Conservation (phyloP, 306 rosid species). For the Cucurbita ficifolia region DNA sequence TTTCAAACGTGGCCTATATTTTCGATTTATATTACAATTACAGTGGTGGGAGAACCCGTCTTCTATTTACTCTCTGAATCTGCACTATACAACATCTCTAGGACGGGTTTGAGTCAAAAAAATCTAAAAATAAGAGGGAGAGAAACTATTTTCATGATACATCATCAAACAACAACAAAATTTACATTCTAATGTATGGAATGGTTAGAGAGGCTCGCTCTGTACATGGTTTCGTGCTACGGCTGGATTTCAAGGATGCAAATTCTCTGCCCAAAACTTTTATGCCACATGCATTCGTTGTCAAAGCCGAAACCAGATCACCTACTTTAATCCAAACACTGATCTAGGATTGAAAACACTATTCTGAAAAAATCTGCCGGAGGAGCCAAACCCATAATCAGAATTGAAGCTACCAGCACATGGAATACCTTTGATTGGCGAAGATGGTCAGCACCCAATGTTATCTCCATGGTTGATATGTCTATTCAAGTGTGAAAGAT, state of each 20-base stretch:
- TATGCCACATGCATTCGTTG: conserved; percentile 15
- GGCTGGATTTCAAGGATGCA: conserved; percentile 19
- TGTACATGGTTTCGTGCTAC: conserved; percentile 50
- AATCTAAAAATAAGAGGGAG: background rate
- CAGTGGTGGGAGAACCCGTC: conserved; percentile 23
- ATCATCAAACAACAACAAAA: conserved; percentile 25
- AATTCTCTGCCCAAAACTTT: conserved; percentile 18
- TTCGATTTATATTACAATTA: conserved; percentile 40
- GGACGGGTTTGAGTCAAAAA: conserved; percentile 25
- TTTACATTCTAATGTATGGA: conserved; percentile 32
- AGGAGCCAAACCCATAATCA: background rate
- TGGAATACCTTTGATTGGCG: background rate
- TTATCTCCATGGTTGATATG: background rate
- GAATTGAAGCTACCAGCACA: conserved; percentile 3
- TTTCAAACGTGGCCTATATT: conserved; percentile 28
- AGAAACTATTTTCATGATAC: conserved; percentile 38
- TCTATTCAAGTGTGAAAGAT: background rate
- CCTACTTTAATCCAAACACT: background rate
- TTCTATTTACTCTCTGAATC: conserved; percentile 42
- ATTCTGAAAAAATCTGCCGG: background rate
- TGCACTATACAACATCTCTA: conserved; percentile 55
- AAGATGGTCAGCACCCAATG: background rate
- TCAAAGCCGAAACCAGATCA: conserved; percentile 5
- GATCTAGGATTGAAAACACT: background rate
- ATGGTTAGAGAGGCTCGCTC: conserved; percentile 43